phyloP scores from a whole-genome alignment of 176 grass and related monocot species.

The Cenchrus purpureus region DNA sequence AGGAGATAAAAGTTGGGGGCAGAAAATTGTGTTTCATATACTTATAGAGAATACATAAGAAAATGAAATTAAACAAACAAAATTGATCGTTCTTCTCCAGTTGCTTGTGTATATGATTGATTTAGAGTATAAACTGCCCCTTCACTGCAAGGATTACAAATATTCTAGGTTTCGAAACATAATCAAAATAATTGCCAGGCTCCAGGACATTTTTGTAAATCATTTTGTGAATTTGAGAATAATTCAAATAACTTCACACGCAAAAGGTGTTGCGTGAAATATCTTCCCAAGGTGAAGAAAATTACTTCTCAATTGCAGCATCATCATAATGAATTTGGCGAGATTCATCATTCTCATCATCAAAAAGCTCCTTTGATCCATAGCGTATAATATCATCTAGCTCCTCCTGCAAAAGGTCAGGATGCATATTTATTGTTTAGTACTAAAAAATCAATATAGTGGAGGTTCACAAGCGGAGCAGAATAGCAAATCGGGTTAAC shows the following conservation, averaged over 20 bases:
- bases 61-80: constrained; percentile 2
- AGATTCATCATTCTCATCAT: constrained; percentile 88
- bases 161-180: constrained; percentile 19
- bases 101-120: background rate
- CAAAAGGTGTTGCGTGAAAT: background rate
- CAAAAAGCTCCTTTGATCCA: constrained; percentile 99
- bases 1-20: background rate
- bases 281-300: constrained; percentile 32
- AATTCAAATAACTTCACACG: constrained; percentile 9
- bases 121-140: background rate
- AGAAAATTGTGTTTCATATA: background rate
- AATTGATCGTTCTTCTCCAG: constrained; percentile 8
- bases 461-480: constrained; percentile 16
- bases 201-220: background rate
- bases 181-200: constrained; percentile 4
- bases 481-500: background rate
- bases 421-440: constrained; percentile 24
- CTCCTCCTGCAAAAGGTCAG: constrained; percentile 66
- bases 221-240: background rate
- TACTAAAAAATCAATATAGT: constrained; percentile 28
- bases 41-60: constrained; percentile 1
- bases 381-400: constrained; percentile 98
- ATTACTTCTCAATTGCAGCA: constrained; percentile 88
- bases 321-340: constrained; percentile 98
- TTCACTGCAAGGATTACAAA: constrained; percentile 25